These are phyloP conservation scores for Quercus berberidifolia DNA, from an alignment of 306 rosid species.

Conservation along the genomic window DNA sequence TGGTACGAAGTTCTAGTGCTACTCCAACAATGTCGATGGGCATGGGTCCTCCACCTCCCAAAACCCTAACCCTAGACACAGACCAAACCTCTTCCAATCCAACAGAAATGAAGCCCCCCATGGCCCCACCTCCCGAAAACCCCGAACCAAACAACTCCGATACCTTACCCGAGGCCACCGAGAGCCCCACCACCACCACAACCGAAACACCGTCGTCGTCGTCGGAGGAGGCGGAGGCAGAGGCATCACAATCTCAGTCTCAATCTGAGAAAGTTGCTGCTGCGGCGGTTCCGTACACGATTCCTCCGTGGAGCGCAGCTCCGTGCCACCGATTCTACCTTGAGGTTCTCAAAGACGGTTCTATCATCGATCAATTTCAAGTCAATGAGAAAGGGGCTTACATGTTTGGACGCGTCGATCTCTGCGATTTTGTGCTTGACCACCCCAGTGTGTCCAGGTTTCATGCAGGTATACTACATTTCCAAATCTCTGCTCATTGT, in stretches of 20 bases:
- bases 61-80: slow-evolving; percentile 29
- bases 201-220: slow-evolving; percentile 10
- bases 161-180: neutral
- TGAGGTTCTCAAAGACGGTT: slow-evolving; percentile 88
- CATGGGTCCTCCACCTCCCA: slow-evolving; percentile 66
- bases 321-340: slow-evolving; percentile 72
- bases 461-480: slow-evolving; percentile 62
- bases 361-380: slow-evolving; percentile 54
- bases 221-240: neutral
- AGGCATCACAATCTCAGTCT: slow-evolving; percentile 30
- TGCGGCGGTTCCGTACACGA: slow-evolving; percentile 56
- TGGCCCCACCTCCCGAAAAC: slow-evolving; percentile 36
- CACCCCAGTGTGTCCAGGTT: slow-evolving; percentile 88
- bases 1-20: neutral
- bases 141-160: slow-evolving; percentile 8
- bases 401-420: slow-evolving; percentile 91
- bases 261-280: neutral
- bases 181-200: neutral
- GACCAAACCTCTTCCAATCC: slow-evolving; percentile 6
- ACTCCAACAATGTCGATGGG: slow-evolving; percentile 42
- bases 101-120: slow-evolving; percentile 4
- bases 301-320: slow-evolving; percentile 77
- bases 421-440: slow-evolving; percentile 85
- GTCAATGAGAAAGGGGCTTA: slow-evolving; percentile 85
- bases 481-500: neutral